Base-by-base conservation (phyloP, 495 filamentous ascomycete genomes). In the Lophium mytilinum region DNA sequence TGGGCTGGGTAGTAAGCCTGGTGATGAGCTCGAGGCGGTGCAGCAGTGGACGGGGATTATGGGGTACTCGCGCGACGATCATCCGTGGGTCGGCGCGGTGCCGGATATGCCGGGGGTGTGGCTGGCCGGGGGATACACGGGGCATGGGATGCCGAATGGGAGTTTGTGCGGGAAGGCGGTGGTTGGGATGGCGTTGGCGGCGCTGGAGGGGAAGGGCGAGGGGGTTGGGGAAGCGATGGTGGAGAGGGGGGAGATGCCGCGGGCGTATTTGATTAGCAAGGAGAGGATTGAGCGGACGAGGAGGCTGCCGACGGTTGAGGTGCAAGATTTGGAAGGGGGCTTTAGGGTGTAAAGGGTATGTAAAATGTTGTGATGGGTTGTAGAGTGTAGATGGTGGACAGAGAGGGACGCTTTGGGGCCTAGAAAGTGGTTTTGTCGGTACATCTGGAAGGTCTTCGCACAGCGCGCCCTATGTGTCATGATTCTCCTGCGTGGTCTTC, bases 121-220 rank as follows among this genome's bases (percentile, higher is more conserved):
- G 68, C 41, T 74, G 33, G 53, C 55, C 12, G 71, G 63, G 4
- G 72, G 69, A 8, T 74, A 68, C 57, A 73, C 72, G 9, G 89
- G 88, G 0, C 87, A 94, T 63, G 88, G 89, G 1, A 94, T 94
- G 89, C 87, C 87, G 4, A 84, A 86, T 63, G 82, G 81, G 30
- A 84, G 83, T 62, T 70, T 88, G 9, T 84, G 78, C 53, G 88
- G 83, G 2, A 80, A 83, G 57, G 85, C 85, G 8, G 72, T 84
- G 17, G 85, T 77, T 3, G 72, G 76, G 33, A 83, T 88, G 83
- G 75, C 90, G 43, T 57, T 80, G 36, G 72, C 63, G 4, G 63
- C 68, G 17, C 70, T 73, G 36, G 58, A 50, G 3, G 57, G 58
- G 43, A 62, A 63, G 30, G 46, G 47, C 15, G 47, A 34, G 30